Evolutionary conservation across 176 grass and related monocot species (phyloP).

Genomic region (Oryza coarctata): DNA sequence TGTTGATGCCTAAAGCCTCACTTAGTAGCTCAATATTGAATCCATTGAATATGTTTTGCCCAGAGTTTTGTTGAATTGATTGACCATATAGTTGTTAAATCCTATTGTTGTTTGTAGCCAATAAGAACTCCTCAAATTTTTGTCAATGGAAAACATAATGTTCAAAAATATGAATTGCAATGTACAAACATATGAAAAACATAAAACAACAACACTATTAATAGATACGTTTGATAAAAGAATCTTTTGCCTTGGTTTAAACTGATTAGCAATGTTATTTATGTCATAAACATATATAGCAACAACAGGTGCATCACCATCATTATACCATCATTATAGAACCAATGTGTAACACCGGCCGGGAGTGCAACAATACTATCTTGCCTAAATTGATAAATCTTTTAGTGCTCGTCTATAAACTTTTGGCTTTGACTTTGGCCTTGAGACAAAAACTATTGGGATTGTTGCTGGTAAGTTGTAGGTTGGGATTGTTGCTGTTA

Average conservation of each 20-base stretch:
- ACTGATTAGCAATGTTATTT: background rate
- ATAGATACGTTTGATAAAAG: background rate
- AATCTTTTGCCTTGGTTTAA: background rate
- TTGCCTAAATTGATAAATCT: background rate
- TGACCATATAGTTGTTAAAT: background rate
- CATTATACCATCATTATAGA: slow-evolving; percentile 9
- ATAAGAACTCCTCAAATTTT: background rate
- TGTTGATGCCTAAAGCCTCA: background rate
- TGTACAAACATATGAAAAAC: background rate
- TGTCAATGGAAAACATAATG: background rate
- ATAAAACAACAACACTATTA: background rate
- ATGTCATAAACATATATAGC: background rate
- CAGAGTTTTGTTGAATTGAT: background rate
- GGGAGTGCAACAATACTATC: background rate
- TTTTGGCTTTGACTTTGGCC: background rate
- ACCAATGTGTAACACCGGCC: background rate
- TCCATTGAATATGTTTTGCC: background rate
- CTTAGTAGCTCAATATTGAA: background rate
- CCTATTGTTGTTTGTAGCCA: background rate
- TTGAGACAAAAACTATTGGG: background rate
- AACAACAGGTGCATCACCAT: background rate
- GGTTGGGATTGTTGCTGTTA: background rate
- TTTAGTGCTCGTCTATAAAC: background rate
- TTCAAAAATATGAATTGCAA: background rate
- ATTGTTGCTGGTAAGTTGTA: background rate